These are phyloP conservation scores for Waitea zeae DNA, from an alignment of 1,284 basidiomycete genomes.

Conservation along the genomic window DNA sequence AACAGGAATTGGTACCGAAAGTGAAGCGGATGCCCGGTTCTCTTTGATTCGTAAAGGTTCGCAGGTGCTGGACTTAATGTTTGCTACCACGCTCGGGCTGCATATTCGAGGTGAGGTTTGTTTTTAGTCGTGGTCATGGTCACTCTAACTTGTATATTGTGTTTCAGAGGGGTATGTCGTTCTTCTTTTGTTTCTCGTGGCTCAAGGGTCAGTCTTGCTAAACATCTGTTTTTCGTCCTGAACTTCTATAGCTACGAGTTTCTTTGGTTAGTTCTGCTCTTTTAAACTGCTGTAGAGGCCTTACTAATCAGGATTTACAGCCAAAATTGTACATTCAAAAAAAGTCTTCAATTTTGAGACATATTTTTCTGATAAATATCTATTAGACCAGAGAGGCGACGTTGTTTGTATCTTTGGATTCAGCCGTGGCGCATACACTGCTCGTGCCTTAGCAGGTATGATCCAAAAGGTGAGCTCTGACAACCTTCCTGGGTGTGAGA, in stretches of 20 bases:
- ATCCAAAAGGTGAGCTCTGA: too few relatives aligned
- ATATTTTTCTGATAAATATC: constrained; percentile 36
- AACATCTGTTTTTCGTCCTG: constrained; percentile 14
- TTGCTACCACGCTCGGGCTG: constrained; percentile 16
- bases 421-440: constrained; percentile 36
- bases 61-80: constrained; percentile 16
- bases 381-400: constrained; percentile 24
- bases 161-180: too few relatives aligned
- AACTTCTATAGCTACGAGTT: constrained; percentile 12
- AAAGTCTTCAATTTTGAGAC: constrained; percentile 21
- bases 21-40: constrained; percentile 5
- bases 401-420: constrained; percentile 32
- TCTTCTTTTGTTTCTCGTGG: too few relatives aligned
- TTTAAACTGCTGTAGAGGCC: constrained; percentile 24
- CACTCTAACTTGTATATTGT: too few relatives aligned
- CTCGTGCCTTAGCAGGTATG: constrained; percentile 29
- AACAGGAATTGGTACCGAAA: constrained; percentile 2
- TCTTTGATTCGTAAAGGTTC: constrained; percentile 1
- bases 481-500: too few relatives aligned
- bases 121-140: constrained; percentile 22
- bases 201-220: constrained; percentile 20
- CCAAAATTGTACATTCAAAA: neutral
- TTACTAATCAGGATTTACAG: constrained; percentile 1
- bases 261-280: constrained; percentile 21
- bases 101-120: constrained; percentile 18